Evolutionary conservation across 2,329 filamentous ascomycete genomes (phyloP).

Genomic region (Teratosphaeria epicoccoides): DNA sequence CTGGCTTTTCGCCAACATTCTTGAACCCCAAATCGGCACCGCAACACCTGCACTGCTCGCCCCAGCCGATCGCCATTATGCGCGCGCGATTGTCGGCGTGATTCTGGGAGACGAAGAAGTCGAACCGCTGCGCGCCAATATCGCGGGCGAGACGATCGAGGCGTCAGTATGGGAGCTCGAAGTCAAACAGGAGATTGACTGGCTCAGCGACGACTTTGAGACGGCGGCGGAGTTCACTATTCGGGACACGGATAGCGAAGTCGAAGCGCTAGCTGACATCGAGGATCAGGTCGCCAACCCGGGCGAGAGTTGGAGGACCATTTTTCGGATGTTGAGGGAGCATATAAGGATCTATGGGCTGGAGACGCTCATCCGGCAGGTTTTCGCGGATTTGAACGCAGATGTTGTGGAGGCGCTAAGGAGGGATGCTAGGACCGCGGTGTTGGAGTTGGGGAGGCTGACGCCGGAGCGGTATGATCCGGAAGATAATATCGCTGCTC

Average conservation of each 20-base stretch:
- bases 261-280: neutral
- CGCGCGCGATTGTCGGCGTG: neutral
- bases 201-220: neutral
- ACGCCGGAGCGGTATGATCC: neutral
- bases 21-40: neutral
- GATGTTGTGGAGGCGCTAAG: neutral
- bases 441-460: neutral
- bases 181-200: neutral
- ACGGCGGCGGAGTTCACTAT: neutral
- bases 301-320: neutral
- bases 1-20: neutral
- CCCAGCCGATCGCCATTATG: neutral
- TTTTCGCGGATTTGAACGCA: neutral
- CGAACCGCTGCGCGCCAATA: neutral
- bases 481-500: neutral
- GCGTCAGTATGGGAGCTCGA: neutral
- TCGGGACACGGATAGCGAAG: neutral
- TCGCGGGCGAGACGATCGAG: neutral
- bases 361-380: neutral
- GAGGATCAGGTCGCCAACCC: neutral
- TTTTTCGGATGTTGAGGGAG: neutral
- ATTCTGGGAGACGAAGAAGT: neutral
- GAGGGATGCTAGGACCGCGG: neutral
- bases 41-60: neutral
- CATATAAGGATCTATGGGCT: neutral